Evolutionary conservation across 2,329 filamentous ascomycete species (phyloP), one percentile per base, ranked within the genome.

Genomic region (Microdochium paspali): DNA sequence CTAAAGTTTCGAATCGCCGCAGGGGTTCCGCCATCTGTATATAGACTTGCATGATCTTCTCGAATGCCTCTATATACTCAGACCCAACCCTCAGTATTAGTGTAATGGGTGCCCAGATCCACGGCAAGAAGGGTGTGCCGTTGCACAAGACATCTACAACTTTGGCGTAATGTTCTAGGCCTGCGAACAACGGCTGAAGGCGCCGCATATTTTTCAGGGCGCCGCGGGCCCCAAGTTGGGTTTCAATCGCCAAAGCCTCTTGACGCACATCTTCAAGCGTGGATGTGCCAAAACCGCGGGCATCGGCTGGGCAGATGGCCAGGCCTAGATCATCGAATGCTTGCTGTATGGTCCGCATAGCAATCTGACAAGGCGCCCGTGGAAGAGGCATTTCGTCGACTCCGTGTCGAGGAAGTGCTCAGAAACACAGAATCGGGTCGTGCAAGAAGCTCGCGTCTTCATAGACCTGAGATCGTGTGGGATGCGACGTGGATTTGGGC

Each of bases 81-180:
- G 12, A 44, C n/a, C 46, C 46, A 2, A 50, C 20, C 2, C 60
- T 53, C 3, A 66, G 49, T 28, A 64, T 55, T 9, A 65, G 47
- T 31, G 59, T 61, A 42, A 66, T 58, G 2, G 63, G 64, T 15
- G 63, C 61, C 66, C 67, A 70, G 13, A 69, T 53, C 56, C 59
- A 70, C 4, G 63, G 50, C 3, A 71, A 48, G 50, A 61, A 69
- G 2, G 62, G 63, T 1, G 65, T 70, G 4, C 64, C 65, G 47
- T 69, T 65, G 50, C 66, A 69, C 1, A 67, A 49, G 4, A 63
- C 55, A 6, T 67, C 66, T 7, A 69, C 53, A 0, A 58, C 59
- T 44, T 61, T 64, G 1, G 61, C 58, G 46, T 68, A 69, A 20
- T 61, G 56, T 43, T 62, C 61, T 1, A 71, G 45, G 1, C 60